These are phyloP conservation scores for Ogataea ganodermae DNA, from an alignment of 805 yeast species.

Conservation along the genomic window DNA sequence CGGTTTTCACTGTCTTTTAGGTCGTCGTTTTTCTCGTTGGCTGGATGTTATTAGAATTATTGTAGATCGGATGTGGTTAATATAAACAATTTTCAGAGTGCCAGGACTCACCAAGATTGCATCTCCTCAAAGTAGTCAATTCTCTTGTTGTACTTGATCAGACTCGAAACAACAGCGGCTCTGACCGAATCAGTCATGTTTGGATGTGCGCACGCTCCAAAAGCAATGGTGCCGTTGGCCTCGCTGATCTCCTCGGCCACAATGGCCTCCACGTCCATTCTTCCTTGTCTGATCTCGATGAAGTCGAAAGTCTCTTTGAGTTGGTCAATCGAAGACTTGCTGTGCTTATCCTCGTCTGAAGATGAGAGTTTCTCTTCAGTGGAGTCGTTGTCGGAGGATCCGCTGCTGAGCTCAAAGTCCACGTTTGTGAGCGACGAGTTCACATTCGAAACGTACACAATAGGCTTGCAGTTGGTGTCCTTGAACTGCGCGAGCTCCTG, in stretches of 20 bases:
- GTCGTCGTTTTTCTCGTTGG: no score
- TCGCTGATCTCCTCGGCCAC: slow-evolving; percentile 40
- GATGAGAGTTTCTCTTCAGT: slow-evolving; percentile 13
- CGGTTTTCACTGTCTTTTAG: no score
- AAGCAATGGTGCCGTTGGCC: slow-evolving; percentile 43
- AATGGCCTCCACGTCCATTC: slow-evolving; percentile 41
- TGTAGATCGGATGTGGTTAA: no score
- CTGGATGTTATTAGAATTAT: no score
- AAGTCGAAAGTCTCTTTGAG: slow-evolving; percentile 33
- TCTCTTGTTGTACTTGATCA: slow-evolving; percentile 15
- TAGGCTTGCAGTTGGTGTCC: slow-evolving; percentile 37
- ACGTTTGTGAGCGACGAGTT: slow-evolving; percentile 15
- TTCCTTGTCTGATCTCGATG: slow-evolving; percentile 46
- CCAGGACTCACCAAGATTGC: slow-evolving; percentile 35
- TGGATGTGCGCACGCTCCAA: slow-evolving; percentile 53
- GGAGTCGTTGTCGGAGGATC: slow-evolving; percentile 10
- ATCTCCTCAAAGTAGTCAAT: slow-evolving; percentile 39
- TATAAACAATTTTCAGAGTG: neutral
- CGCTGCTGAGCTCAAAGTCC: slow-evolving; percentile 6
- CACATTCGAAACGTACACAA: slow-evolving; percentile 45
- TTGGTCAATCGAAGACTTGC: slow-evolving; percentile 15
- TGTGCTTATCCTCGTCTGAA: slow-evolving; percentile 21
- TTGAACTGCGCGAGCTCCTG: slow-evolving; percentile 43
- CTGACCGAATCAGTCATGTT: slow-evolving; percentile 39
- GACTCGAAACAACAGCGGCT: slow-evolving; percentile 23